A percentile compares a stretch with the other conserved stretches of the same genome.
Evolutionary conservation across 345 rosid species (phyloP).

Genomic region (Sonneratia caseolaris): DNA sequence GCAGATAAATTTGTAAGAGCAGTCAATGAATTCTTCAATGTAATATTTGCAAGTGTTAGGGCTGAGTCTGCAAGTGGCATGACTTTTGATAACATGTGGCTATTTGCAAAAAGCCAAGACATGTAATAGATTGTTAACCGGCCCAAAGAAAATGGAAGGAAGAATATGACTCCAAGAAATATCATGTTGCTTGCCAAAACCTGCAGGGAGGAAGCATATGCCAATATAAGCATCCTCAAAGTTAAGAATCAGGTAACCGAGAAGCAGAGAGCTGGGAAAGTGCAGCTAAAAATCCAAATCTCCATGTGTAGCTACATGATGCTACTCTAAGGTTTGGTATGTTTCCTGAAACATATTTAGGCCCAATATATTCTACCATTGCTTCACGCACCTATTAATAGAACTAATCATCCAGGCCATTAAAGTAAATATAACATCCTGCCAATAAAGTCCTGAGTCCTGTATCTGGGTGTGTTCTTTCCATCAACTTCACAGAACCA

Average conservation of each 20-base stretch:
- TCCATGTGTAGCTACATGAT: not conserved
- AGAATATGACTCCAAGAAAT: slow-evolving; percentile 93
- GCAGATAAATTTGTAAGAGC: slow-evolving; percentile 71
- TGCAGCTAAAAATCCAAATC: not conserved
- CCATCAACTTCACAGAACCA: not conserved
- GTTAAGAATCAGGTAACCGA: not conserved
- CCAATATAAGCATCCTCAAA: slow-evolving; percentile 2
- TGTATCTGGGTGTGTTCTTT: not conserved
- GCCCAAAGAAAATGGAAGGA: slow-evolving; percentile 87
- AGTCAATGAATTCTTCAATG: slow-evolving; percentile 60
- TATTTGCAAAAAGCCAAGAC: slow-evolving; percentile 83
- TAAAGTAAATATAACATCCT: not conserved
- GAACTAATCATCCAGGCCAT: not conserved
- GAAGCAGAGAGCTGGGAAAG: not conserved
- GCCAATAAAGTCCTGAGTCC: not conserved
- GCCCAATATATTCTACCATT: not conserved
- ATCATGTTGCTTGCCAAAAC: slow-evolving; percentile 98
- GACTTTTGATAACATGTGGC: slow-evolving; percentile 54
- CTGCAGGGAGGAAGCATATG: slow-evolving; percentile 33
- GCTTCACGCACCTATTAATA: not conserved
- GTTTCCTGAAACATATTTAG: not conserved
- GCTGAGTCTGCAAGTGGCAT: slow-evolving; percentile 61
- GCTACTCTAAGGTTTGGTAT: not conserved
- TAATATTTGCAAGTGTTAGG: slow-evolving; percentile 60
- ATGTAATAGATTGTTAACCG: slow-evolving; percentile 57